A percentile compares a stretch with the other conserved stretches of the same genome.
These are phyloP conservation scores for Hippophae tibetana DNA, from an alignment of 306 rosid genomes.

Conservation along the genomic window DNA sequence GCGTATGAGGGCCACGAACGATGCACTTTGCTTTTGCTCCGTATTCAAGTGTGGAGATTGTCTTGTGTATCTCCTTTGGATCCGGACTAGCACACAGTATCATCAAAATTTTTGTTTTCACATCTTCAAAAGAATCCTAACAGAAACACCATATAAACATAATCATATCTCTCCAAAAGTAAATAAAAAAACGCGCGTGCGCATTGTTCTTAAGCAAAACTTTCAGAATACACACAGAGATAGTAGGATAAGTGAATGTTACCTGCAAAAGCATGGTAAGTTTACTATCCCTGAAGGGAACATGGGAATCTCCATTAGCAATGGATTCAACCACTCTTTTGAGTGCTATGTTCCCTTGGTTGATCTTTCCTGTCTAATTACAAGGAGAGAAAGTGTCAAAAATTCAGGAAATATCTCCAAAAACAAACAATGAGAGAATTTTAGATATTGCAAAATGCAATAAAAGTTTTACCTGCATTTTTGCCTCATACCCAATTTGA, in stretches of 20 bases:
- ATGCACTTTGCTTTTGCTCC: constrained; percentile 89
- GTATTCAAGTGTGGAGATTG: constrained; percentile 77
- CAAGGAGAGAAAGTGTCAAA: too few species aligned
- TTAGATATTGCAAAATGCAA: too few species aligned
- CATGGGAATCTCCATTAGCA: constrained; percentile 88
- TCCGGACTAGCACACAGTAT: constrained; percentile 81
- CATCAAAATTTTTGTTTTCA: constrained; percentile 77
- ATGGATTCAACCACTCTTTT: constrained; percentile 93
- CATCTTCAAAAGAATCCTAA: constrained; percentile 90
- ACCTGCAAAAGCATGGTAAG: constrained; percentile 97
- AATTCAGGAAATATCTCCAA: too few species aligned
- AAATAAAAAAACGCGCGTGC: not conserved
- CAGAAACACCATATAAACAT: constrained; percentile 8
- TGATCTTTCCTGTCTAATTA: constrained; percentile 48
- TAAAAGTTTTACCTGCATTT: constrained; percentile 64
- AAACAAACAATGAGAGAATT: too few species aligned
- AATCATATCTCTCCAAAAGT: constrained; percentile 13
- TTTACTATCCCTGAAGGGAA: constrained; percentile 87
- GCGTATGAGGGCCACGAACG: constrained; percentile 73
- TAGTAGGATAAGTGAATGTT: too few species aligned
- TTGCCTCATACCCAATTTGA: constrained; percentile 80
- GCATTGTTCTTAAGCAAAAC: too few species aligned
- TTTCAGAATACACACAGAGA: too few species aligned
- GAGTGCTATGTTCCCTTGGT: constrained; percentile 73
- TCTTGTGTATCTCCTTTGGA: constrained; percentile 84